Conservation (phyloP, 2,329 filamentous ascomycete species). For the Colletotrichum echinochloae region DNA sequence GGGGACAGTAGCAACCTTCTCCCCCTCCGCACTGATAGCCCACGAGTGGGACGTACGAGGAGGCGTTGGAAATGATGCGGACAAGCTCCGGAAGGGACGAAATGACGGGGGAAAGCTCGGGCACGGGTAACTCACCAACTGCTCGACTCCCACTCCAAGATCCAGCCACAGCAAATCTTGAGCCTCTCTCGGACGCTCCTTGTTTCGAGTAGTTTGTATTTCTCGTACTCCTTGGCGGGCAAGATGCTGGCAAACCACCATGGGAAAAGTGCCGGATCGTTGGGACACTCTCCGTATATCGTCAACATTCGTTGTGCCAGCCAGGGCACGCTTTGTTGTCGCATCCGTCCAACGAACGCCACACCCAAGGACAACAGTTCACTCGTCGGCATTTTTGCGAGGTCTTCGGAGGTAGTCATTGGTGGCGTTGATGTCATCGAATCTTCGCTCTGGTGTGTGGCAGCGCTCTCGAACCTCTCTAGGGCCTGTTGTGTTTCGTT, state of each 20-base stretch:
- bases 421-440: not conserved
- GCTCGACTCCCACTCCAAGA: slow-evolving; percentile 75
- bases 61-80: slow-evolving; percentile 6
- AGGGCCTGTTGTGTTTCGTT: slow-evolving; percentile 63
- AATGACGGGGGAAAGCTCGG: slow-evolving; percentile 4
- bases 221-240: slow-evolving; percentile 81
- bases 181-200: slow-evolving; percentile 83
- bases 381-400: slow-evolving; percentile 75
- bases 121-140: slow-evolving; percentile 70
- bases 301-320: slow-evolving; percentile 77
- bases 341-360: slow-evolving; percentile 77
- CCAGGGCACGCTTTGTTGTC: slow-evolving; percentile 77
- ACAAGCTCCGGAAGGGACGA: slow-evolving; percentile 5
- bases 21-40: slow-evolving; percentile 1
- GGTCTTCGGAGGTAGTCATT: slow-evolving; percentile 46
- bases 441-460: slow-evolving; percentile 32
- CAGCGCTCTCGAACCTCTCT: slow-evolving; percentile 27
- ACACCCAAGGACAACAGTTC: slow-evolving; percentile 74
- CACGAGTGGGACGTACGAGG: not conserved
- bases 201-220: slow-evolving; percentile 79
- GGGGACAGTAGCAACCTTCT: slow-evolving; percentile 15
- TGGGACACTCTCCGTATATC: slow-evolving; percentile 82
- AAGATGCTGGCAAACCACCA: slow-evolving; percentile 92
- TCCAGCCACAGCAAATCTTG: slow-evolving; percentile 86
- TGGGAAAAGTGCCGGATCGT: slow-evolving; percentile 81